Evolutionary conservation across 2,329 filamentous ascomycete species (phyloP).

Genomic region (Graphiopsis chlorocephala): DNA sequence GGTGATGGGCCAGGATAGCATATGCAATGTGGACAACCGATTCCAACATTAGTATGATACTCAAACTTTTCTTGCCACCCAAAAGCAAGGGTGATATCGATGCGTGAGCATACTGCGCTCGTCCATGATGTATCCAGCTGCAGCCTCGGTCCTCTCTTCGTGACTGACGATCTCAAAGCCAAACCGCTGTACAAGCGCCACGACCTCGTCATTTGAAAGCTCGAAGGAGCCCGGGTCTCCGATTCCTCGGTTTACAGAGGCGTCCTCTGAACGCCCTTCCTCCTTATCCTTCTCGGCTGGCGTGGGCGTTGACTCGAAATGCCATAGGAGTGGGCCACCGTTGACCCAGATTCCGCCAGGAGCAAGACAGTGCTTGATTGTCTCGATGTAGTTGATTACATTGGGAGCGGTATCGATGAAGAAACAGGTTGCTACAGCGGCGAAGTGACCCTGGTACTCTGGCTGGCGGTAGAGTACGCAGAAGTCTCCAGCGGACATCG

Average conservation of each 20-base stretch:
- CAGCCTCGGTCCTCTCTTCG: slow-evolving; percentile 54
- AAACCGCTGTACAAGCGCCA: slow-evolving; percentile 67
- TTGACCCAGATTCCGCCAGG: slow-evolving; percentile 83
- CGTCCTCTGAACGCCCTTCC: slow-evolving; percentile 5
- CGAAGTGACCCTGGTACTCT: slow-evolving; percentile 62
- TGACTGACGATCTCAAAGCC: slow-evolving; percentile 65
- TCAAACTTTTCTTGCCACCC: slow-evolving; percentile 72
- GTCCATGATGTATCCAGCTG: slow-evolving; percentile 85
- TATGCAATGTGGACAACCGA: neutral
- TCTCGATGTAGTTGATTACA: slow-evolving; percentile 82
- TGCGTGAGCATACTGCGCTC: slow-evolving; percentile 80
- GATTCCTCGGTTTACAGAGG: slow-evolving; percentile 47
- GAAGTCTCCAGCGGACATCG: slow-evolving; percentile 92
- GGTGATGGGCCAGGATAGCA: neutral
- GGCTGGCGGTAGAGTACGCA: slow-evolving; percentile 74
- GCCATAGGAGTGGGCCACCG: slow-evolving; percentile 88
- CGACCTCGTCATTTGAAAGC: slow-evolving; percentile 82
- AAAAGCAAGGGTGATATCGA: slow-evolving; percentile 74
- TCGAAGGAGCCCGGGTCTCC: slow-evolving; percentile 89
- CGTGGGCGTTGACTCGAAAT: slow-evolving; percentile 75
- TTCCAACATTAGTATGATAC: neutral
- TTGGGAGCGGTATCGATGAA: slow-evolving; percentile 98
- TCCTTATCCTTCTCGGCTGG: slow-evolving; percentile 48
- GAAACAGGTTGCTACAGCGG: slow-evolving; percentile 86
- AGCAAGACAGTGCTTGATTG: slow-evolving; percentile 73